These are phyloP conservation scores for Miscanthus lutarioriparius DNA, from an alignment of 176 grass and related monocot genomes.

Conservation along the genomic window DNA sequence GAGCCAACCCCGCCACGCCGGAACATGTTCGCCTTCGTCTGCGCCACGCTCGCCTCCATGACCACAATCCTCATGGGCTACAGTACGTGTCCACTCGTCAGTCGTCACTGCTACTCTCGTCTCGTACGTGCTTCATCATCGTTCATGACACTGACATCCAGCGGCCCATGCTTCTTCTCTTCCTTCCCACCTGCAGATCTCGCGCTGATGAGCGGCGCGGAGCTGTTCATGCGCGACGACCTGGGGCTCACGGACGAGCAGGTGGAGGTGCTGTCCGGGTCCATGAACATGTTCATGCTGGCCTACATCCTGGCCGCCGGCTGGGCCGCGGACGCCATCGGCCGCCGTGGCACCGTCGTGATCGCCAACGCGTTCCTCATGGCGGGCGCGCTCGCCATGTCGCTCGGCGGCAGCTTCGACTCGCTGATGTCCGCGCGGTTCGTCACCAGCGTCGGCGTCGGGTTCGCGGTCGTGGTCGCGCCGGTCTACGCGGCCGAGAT, in stretches of 20 bases:
- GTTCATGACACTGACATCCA: too few relatives aligned
- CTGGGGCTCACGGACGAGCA: slow-evolving; percentile 30
- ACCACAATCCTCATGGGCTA: slow-evolving; percentile 45
- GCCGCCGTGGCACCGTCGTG: background rate
- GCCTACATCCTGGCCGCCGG: slow-evolving; percentile 40
- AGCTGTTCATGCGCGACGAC: slow-evolving; percentile 62
- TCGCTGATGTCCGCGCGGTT: slow-evolving; percentile 22
- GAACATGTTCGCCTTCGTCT: slow-evolving; percentile 34
- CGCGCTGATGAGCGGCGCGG: slow-evolving; percentile 57
- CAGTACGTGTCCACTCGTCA: too few relatives aligned
- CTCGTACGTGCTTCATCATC: background rate
- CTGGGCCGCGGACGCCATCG: slow-evolving; percentile 35
- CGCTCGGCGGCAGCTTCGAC: slow-evolving; percentile 31
- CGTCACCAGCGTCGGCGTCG: background rate
- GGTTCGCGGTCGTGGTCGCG: background rate
- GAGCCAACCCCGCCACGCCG: background rate
- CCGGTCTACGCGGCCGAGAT: background rate
- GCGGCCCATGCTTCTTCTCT: too few relatives aligned
- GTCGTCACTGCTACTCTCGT: background rate
- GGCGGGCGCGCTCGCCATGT: slow-evolving; percentile 45
- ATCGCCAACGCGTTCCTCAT: slow-evolving; percentile 46
- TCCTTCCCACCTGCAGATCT: slow-evolving; percentile 14
- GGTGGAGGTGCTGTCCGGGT: slow-evolving; percentile 45
- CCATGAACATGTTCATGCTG: slow-evolving; percentile 48
- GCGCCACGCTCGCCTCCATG: slow-evolving; percentile 41